These are phyloP conservation scores for Colletotrichum magnum DNA, from an alignment of 2,329 filamentous ascomycete species.

Conservation along the genomic window DNA sequence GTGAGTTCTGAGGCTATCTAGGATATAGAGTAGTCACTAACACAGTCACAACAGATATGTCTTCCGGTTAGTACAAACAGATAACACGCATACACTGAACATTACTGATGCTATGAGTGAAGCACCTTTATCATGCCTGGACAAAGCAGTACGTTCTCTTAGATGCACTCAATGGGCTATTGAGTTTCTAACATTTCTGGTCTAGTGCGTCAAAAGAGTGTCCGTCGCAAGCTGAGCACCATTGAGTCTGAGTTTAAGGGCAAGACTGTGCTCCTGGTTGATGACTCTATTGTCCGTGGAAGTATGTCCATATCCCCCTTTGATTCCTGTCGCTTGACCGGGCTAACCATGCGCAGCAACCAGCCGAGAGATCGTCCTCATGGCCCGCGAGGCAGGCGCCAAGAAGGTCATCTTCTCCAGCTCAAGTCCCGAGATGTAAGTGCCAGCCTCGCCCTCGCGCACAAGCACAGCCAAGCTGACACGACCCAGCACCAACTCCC, in stretches of 20 bases:
- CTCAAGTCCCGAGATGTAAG: slow-evolving; percentile 87
- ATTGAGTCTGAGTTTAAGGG: slow-evolving; percentile 88
- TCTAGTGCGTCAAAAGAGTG: slow-evolving; percentile 79
- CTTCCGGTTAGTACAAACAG: slow-evolving; percentile 11
- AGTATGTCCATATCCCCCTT: slow-evolving; percentile 50
- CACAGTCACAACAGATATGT: slow-evolving; percentile 77
- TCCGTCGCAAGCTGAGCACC: slow-evolving; percentile 89
- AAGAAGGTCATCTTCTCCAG: slow-evolving; percentile 86
- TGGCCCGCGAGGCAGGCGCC: slow-evolving; percentile 88
- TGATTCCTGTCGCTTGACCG: too few relatives aligned
- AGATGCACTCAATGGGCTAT: neutral
- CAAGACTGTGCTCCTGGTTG: slow-evolving; percentile 85
- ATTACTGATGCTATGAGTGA: neutral
- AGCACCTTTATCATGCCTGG: slow-evolving; percentile 85
- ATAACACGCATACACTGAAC: neutral
- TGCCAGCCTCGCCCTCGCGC: slow-evolving; percentile 62
- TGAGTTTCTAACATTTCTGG: slow-evolving; percentile 44
- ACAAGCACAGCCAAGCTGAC: neutral
- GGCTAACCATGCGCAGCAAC: slow-evolving; percentile 61
- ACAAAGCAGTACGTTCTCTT: slow-evolving; percentile 64
- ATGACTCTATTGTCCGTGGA: slow-evolving; percentile 91
- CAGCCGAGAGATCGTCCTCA: slow-evolving; percentile 71
- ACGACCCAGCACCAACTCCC: neutral
- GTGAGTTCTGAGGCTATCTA: slow-evolving; percentile 66
- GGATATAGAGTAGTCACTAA: neutral